Percentiles rank a stretch among this genome's conserved stretches.
phyloP scores from a whole-genome alignment of 495 filamentous ascomycete genomes.

The Hypoxylon trugodes region DNA sequence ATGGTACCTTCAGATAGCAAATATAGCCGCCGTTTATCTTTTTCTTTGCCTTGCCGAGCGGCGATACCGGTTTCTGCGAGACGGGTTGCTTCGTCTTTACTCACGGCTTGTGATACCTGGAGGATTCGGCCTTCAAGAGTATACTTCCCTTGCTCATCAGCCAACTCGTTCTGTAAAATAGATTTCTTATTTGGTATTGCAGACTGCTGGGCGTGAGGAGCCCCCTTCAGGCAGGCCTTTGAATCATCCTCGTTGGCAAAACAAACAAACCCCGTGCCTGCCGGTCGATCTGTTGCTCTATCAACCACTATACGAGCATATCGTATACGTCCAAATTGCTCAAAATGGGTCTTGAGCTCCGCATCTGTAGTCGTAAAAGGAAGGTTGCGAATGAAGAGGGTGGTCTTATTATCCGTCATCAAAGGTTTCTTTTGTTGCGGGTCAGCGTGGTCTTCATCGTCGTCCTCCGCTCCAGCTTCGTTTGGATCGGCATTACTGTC shows the following conservation, averaged over 20 bases:
- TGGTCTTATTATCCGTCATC: constrained; percentile 67
- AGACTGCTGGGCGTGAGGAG: constrained; percentile 66
- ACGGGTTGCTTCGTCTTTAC: constrained; percentile 75
- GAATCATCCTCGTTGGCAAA: constrained; percentile 83
- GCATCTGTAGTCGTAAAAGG: constrained; percentile 87
- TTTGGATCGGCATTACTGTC: constrained; percentile 57
- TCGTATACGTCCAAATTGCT: constrained; percentile 79
- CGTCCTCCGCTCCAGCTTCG: constrained; percentile 49
- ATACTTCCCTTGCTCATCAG: constrained; percentile 81
- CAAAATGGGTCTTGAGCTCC: constrained; percentile 81
- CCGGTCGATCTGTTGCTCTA: constrained; percentile 79
- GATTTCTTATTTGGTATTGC: constrained; percentile 68
- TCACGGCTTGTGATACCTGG: constrained; percentile 83
- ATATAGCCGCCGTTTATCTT: constrained; percentile 92
- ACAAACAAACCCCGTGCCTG: constrained; percentile 93
- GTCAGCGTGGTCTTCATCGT: constrained; percentile 49
- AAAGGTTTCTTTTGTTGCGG: constrained; percentile 48
- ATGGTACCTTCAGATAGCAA: constrained; percentile 89
- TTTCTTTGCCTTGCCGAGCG: constrained; percentile 72
- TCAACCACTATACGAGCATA: constrained; percentile 93
- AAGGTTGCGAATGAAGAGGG: constrained; percentile 93
- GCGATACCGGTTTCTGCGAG: constrained; percentile 74
- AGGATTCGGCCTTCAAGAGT: constrained; percentile 89
- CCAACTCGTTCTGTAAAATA: constrained; percentile 80
- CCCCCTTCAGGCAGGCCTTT: constrained; percentile 72